These are phyloP conservation scores for Solanum dulcamara DNA, from an alignment of 257 asterid genomes.

Conservation along the genomic window DNA sequence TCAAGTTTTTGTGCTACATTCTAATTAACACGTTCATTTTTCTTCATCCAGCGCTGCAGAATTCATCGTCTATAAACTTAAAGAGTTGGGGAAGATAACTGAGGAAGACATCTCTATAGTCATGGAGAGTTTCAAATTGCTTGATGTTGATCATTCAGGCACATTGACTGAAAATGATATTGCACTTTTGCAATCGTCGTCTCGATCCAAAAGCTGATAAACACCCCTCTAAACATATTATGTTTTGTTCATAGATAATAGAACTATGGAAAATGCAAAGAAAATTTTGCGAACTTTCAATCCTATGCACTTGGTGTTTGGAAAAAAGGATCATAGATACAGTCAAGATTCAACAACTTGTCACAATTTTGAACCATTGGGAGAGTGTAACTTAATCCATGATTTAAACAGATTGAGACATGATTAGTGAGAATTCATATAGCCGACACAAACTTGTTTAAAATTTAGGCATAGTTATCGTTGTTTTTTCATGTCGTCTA, in stretches of 20 bases:
- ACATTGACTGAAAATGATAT: constrained; percentile 47
- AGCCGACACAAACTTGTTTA: background rate
- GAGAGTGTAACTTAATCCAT: background rate
- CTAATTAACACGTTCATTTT: background rate
- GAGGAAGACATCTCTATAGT: constrained; percentile 54
- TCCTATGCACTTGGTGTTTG: background rate
- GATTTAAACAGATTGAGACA: background rate
- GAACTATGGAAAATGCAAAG: background rate
- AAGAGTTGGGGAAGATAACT: constrained; percentile 68
- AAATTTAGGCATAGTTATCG: background rate
- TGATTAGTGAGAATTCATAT: background rate
- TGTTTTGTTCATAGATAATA: background rate
- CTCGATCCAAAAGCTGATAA: background rate
- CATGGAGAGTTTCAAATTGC: constrained; percentile 46
- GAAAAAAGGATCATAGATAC: background rate
- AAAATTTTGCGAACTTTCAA: background rate
- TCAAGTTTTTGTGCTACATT: background rate
- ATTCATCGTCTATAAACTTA: constrained; percentile 58
- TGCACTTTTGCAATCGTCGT: background rate
- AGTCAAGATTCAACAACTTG: background rate
- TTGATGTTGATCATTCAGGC: constrained; percentile 71
- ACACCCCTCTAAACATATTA: background rate
- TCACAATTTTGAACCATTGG: background rate
- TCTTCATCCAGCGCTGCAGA: constrained; percentile 47
- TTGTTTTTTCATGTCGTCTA: background rate